Evolutionary conservation across 1,284 basidiomycete genomes (phyloP), one percentile per base, ranked within the genome.

Genomic region (Puccinia triticina): DNA sequence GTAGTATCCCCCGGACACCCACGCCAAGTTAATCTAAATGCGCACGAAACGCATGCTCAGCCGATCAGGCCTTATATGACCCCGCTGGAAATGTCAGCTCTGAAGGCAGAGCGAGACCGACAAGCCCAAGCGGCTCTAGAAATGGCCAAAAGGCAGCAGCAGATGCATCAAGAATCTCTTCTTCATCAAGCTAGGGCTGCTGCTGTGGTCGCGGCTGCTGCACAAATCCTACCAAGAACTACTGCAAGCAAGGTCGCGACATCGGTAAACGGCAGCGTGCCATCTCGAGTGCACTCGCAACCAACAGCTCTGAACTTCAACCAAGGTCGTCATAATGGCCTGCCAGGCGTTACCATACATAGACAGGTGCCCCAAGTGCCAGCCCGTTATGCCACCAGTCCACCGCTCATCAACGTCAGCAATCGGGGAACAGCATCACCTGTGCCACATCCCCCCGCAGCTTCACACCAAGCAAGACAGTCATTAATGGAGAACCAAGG

Each of bases 21-120:
- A 23, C 78, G 78, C 8, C 69, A 73, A 73, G 53, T 81, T 23
- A 16, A 18, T 64, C 29, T 81, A 5, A 81, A 29, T 37, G 78
- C 78, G 34, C 78, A 81, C 46, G 78, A 81, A 73, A 81, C 78
- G 5, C 78, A 81, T 37, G 78, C 78, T 21, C 78, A 81, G 64
- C 29, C 78, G 23, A 61, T 81, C 40, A 73, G 78, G 43, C 78
- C 78, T 46, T 81, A 81, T 40, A 81, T 81, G 78, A 81, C 69
- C 37, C 78, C 78, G 16, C 46, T 81, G 18, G 78, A 81, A 64
- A 81, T 81, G 78, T 81, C 78, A 43, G 69, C 69, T 50, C 55
- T 73, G 21, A 81, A 81, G 59, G 69, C 67, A 21, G 78, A 81
- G 46, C 64, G 78, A 48, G 78, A 81, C 40, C 78, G 78, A 23